Evolutionary conservation across 257 asterid species (phyloP).

Genomic region (Fraxinus anomala): DNA sequence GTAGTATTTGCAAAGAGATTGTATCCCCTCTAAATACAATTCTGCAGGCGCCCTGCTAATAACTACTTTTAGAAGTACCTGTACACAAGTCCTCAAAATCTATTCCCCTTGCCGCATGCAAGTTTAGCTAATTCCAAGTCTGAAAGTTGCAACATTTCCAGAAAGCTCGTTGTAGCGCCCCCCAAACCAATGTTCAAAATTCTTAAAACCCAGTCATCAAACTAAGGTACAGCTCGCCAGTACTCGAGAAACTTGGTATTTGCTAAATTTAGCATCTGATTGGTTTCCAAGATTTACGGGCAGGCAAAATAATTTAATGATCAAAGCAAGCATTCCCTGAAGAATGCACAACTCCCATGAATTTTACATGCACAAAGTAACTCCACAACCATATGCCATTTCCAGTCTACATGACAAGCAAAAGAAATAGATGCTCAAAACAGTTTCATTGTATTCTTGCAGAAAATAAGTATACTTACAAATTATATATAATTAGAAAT

Average conservation of each 20-base stretch:
- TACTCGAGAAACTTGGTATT: not conserved
- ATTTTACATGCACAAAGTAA: not conserved
- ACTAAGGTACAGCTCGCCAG: not conserved
- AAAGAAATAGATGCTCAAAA: not conserved
- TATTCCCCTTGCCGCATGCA: not conserved
- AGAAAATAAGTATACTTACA: too few relatives aligned
- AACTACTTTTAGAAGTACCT: not conserved
- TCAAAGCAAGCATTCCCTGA: not conserved
- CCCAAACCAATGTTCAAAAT: not conserved
- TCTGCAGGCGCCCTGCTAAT: not conserved
- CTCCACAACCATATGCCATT: not conserved
- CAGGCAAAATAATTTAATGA: not conserved
- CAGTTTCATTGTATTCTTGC: not conserved
- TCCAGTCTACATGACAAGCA: not conserved
- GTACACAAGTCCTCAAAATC: not conserved
- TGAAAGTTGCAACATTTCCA: not conserved
- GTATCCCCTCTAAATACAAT: not conserved
- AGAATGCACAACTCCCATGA: not conserved
- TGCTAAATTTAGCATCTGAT: not conserved
- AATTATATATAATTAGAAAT: too few relatives aligned
- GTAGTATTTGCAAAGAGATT: not conserved
- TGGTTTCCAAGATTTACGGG: not conserved
- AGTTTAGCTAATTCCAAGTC: not conserved
- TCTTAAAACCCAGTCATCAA: not conserved
- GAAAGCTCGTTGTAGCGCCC: not conserved